These are phyloP conservation scores for Solanum paucissectum DNA, from an alignment of 257 asterid species.

Conservation along the genomic window DNA sequence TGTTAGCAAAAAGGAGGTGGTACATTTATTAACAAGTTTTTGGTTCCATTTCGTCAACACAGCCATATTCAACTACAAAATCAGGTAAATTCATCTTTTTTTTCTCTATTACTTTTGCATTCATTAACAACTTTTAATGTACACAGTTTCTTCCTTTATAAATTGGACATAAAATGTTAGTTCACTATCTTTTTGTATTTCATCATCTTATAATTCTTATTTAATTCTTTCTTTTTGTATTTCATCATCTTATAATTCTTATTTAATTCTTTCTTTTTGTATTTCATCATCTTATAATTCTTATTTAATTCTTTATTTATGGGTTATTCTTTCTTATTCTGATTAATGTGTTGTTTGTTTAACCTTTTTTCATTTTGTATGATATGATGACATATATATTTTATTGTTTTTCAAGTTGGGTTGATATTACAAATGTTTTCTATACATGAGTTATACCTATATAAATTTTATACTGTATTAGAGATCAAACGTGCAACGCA, in stretches of 20 bases:
- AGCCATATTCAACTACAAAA: background rate
- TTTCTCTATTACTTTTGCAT: background rate
- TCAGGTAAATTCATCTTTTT: background rate
- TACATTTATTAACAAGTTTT: too few species aligned
- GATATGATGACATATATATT: background rate
- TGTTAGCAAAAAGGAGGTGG: background rate
- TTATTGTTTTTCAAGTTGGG: too few species aligned
- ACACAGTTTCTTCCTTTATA: too few species aligned
- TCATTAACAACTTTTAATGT: background rate
- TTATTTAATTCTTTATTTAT: too few species aligned
- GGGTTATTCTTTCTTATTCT: too few species aligned
- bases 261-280: too few species aligned
- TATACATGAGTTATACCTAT: background rate
- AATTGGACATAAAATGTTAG: background rate
- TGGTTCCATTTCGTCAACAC: background rate
- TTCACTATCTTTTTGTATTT: too few species aligned
- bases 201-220: too few species aligned
- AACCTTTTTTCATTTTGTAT: background rate
- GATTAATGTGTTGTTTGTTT: background rate
- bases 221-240: too few species aligned
- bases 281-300: too few species aligned
- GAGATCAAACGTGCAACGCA: background rate
- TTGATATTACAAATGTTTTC: background rate
- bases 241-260: too few species aligned
- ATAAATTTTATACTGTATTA: background rate